phyloP scores from a whole-genome alignment of 2,329 filamentous ascomycete species.

The Apiospora arundinis region DNA sequence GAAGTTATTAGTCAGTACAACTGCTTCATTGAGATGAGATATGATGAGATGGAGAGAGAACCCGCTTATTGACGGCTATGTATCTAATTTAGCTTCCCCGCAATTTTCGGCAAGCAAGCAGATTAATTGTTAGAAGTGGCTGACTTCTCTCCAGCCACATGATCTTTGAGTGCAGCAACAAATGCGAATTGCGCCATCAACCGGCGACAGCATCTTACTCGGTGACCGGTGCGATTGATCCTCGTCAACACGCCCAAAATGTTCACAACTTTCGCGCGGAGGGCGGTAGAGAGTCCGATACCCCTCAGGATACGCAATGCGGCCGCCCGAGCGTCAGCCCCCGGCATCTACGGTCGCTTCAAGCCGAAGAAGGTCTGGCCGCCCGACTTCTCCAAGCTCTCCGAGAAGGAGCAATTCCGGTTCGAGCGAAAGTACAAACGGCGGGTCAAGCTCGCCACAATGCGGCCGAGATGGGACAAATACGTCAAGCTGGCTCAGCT shows the following conservation, averaged over 20 bases:
- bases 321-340: conserved; percentile 25
- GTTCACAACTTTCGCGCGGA: conserved; percentile 53
- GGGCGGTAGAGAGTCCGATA: conserved; percentile 43
- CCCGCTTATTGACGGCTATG: background rate
- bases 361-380: conserved; percentile 78
- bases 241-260: conserved; percentile 38
- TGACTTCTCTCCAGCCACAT: background rate
- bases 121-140: background rate
- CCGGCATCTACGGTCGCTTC: conserved; percentile 60
- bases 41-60: no score
- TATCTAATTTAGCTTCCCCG: no score
- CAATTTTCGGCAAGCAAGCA: background rate
- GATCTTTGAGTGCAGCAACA: background rate
- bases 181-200: background rate
- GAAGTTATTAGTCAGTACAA: no score
- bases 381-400: conserved; percentile 74
- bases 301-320: conserved; percentile 32
- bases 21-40: no score
- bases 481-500: conserved; percentile 68
- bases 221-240: background rate
- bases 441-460: conserved; percentile 54
- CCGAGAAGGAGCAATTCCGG: conserved; percentile 74
- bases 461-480: conserved; percentile 39
- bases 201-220: background rate
- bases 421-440: conserved; percentile 82